These are phyloP conservation scores for Sporothrix mexicana DNA, from an alignment of 2,329 filamentous ascomycete genomes.

Conservation along the genomic window DNA sequence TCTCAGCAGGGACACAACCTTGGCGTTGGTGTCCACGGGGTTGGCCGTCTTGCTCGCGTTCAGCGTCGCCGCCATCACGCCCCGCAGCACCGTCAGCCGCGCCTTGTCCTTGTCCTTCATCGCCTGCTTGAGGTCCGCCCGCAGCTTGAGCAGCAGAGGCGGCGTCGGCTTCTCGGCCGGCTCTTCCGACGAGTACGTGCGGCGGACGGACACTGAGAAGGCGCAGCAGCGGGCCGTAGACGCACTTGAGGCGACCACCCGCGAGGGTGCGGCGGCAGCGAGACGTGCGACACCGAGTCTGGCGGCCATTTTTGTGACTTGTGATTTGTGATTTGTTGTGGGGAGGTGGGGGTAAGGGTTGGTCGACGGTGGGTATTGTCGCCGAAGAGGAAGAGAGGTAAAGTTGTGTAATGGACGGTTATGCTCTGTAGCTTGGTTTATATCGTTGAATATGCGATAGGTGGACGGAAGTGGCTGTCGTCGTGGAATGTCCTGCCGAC, in stretches of 20 bases:
- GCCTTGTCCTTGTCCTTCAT: slow-evolving; percentile 69
- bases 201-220: background rate
- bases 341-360: too few relatives aligned
- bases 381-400: background rate
- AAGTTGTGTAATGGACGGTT: too few relatives aligned
- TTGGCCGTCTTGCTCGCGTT: slow-evolving; percentile 75
- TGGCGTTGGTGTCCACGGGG: slow-evolving; percentile 73
- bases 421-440: too few relatives aligned
- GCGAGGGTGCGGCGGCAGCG: slow-evolving; percentile 14
- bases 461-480: background rate
- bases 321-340: background rate
- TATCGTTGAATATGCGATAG: too few relatives aligned
- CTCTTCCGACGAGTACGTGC: slow-evolving; percentile 46
- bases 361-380: background rate
- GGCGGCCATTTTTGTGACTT: slow-evolving; percentile 20
- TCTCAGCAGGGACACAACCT: slow-evolving; percentile 70
- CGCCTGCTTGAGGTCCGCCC: slow-evolving; percentile 67
- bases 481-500: background rate
- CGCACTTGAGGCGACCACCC: background rate
- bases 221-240: background rate
- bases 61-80: slow-evolving; percentile 70
- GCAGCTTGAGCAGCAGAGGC: slow-evolving; percentile 60
- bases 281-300: slow-evolving; percentile 19
- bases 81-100: slow-evolving; percentile 71
- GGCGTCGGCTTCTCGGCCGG: slow-evolving; percentile 45